These are phyloP conservation scores for Yarrowia keelungensis DNA, from an alignment of 805 yeast species.

Conservation along the genomic window DNA sequence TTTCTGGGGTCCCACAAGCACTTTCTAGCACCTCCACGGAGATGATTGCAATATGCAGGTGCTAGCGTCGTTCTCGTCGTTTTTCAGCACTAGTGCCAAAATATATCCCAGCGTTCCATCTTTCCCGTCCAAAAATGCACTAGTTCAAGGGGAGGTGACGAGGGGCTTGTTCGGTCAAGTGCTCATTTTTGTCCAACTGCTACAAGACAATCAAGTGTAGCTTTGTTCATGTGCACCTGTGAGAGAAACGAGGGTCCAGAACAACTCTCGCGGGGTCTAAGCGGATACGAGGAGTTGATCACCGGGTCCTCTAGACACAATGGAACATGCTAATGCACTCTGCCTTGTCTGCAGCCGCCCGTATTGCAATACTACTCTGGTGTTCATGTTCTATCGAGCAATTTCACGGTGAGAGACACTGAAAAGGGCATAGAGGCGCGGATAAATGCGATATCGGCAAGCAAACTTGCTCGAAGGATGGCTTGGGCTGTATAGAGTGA, in stretches of 20 bases:
- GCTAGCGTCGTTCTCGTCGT: conserved; percentile 7
- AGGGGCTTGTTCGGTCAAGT: background rate
- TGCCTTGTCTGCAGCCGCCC: background rate
- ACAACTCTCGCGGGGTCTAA: background rate
- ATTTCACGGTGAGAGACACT: too few species aligned
- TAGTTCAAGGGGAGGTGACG: background rate
- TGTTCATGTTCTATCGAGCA: too few species aligned
- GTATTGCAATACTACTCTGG: too few species aligned
- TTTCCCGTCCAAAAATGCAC: background rate
- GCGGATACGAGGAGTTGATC: background rate
- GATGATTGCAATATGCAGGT: conserved; percentile 5
- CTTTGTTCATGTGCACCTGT: background rate
- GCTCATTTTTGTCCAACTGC: background rate
- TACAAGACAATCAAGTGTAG: too few species aligned
- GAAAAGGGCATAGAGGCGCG: too few species aligned
- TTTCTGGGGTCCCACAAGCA: background rate
- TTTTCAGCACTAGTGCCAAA: conserved; percentile 6
- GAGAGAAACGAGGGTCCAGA: background rate
- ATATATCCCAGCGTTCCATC: conserved; percentile 17
- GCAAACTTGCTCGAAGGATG: too few species aligned
- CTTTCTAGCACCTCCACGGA: conserved; percentile 7
- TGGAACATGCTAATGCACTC: background rate
- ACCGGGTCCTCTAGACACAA: background rate
- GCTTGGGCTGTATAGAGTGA: too few species aligned
- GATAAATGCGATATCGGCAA: too few species aligned